Evolutionary conservation across 768 basidiomycete species (phyloP).

Genomic region (Trametes cinnabarina): DNA sequence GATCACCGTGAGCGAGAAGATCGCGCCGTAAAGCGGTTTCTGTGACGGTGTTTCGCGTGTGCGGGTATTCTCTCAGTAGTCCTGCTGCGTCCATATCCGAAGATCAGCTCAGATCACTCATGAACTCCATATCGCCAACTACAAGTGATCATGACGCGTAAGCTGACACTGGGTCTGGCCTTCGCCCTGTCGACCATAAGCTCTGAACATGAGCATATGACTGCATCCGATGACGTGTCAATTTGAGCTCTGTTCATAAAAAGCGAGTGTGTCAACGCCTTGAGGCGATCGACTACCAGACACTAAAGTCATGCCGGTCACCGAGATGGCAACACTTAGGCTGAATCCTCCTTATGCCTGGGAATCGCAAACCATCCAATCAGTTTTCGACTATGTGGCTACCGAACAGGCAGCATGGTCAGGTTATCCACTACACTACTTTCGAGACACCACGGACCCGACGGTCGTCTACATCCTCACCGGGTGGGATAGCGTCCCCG

Average conservation of each 20-base stretch:
- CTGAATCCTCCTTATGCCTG: conserved; percentile 33
- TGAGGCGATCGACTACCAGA: not conserved
- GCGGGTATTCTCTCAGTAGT: too few relatives aligned
- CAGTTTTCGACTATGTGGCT: conserved; percentile 33
- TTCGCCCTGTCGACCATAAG: too few relatives aligned
- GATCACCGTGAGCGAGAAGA: too few relatives aligned
- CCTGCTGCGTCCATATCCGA: too few relatives aligned
- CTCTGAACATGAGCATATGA: not conserved
- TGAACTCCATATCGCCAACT: too few relatives aligned
- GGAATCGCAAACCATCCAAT: conserved; percentile 29
- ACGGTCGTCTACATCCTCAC: conserved; percentile 39
- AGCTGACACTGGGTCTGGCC: too few relatives aligned
- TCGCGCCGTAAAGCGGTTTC: too few relatives aligned
- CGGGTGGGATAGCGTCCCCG: conserved; percentile 42
- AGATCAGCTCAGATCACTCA: too few relatives aligned
- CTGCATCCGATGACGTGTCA: conserved; percentile 10
- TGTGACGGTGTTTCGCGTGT: too few relatives aligned
- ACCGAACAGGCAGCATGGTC: conserved; percentile 41
- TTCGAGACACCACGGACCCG: conserved; percentile 27
- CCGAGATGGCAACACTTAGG: conserved; percentile 41
- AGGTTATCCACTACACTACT: conserved; percentile 42
- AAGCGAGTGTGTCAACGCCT: not conserved
- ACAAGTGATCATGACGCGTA: too few relatives aligned
- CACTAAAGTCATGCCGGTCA: conserved; percentile 38
- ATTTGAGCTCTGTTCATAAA: not conserved